Evolutionary conservation across 331 rosid genomes (phyloP), one percentile per base, ranked within the genome.

Genomic region (Arachis monticola): DNA sequence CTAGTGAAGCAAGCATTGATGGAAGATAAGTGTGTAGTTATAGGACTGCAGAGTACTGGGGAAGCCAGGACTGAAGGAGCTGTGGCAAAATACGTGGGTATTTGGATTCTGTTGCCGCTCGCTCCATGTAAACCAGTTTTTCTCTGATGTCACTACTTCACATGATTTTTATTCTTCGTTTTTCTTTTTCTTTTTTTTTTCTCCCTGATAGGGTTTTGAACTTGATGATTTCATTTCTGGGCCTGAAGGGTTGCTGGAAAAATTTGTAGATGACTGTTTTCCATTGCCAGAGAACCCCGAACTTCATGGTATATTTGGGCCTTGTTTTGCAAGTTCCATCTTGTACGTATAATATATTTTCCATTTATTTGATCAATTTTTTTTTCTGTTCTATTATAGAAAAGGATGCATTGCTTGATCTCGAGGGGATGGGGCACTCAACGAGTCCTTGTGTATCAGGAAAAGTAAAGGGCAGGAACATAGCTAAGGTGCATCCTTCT

Each of bases 31-130:
- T 86, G 97, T 87, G 97, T 95, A 70, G 99, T 95, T 48, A 85
- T 95, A 85, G 99, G 99, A 77, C 97, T 95, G 86, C 99, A 95
- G 93, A 95, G 99, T 81, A 95, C 99, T n/a, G 99, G 99, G 76
- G 99, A 95, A 87, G 97, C 99, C 8, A 88, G 99, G 82, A 95
- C 97, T 7, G 99, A 95, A 87, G 99, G 92, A 79, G 97, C 97
- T 73, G 93, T 95, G 80, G 87, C 93, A 77, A 95, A 95, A 95
- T 95, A 95, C 82, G 99, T 95, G 84, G 35, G 97, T 86, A 38
- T 56, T 70, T 75, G 69, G 58, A 79, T 75, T 71, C 53, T 83
- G 61, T 76, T 63, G 56, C 72, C 22, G 22, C 22, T 17, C 30
- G 13, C 76, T 87, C 62, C 67, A 53, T 64, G 56, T 50, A 46